Conservation (phyloP, 352 stramenopile genomes). For the Pythium oligandrum region DNA sequence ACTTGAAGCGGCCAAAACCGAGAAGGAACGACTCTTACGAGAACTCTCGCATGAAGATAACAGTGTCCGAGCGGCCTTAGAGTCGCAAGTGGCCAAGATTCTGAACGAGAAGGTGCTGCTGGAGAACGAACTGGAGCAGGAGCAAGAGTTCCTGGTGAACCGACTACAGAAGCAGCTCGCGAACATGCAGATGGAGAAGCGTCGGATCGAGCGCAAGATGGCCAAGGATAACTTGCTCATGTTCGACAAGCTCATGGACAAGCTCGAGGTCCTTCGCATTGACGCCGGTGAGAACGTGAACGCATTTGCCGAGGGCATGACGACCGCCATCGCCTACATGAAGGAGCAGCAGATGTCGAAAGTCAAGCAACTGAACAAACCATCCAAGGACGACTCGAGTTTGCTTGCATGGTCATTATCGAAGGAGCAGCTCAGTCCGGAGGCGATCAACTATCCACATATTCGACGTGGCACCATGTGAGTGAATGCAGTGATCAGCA, state of each 20-base stretch:
- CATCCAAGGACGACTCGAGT: constrained; percentile 61
- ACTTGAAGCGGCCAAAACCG: constrained; percentile 56
- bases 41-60: constrained; percentile 71
- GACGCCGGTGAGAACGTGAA: constrained; percentile 59
- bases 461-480: constrained; percentile 76
- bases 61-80: constrained; percentile 52
- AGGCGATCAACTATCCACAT: constrained; percentile 61
- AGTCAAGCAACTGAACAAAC: constrained; percentile 47
- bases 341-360: constrained; percentile 33
- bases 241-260: constrained; percentile 62
- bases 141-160: constrained; percentile 87
- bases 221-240: constrained; percentile 67
- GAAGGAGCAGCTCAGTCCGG: constrained; percentile 36
- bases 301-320: constrained; percentile 51
- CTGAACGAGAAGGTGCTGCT: constrained; percentile 79
- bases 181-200: constrained; percentile 59
- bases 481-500: constrained; percentile 4
- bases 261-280: constrained; percentile 50
- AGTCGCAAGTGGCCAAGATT: constrained; percentile 80
- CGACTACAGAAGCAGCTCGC: constrained; percentile 79
- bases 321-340: constrained; percentile 22
- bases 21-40: constrained; percentile 65
- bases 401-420: constrained; percentile 31
- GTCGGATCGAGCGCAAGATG: constrained; percentile 67
- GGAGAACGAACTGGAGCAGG: constrained; percentile 85